Conservation (phyloP, 2,329 filamentous ascomycete genomes). For the Mycocentrospora acerina region DNA sequence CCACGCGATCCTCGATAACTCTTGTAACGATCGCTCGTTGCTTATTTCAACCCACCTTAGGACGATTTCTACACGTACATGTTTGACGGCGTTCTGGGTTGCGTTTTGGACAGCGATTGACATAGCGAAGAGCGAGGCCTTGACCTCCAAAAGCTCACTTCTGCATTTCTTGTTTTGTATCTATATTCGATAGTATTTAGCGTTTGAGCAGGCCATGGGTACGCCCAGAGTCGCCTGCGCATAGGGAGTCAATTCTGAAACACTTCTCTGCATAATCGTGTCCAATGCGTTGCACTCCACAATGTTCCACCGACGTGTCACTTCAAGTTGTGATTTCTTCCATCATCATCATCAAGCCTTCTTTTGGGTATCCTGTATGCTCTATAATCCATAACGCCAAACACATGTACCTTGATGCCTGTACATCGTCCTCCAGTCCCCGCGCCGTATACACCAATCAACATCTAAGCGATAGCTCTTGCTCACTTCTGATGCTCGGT, state of each 20-base stretch:
- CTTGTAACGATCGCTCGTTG: constrained; percentile 5
- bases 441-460: not conserved
- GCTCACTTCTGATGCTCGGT: constrained; percentile 22
- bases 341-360: not conserved
- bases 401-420: not conserved
- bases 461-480: not conserved
- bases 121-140: constrained; percentile 13
- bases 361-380: constrained; percentile 13
- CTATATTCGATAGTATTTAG: constrained; percentile 38
- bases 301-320: too few relatives aligned
- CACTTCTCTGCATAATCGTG: constrained; percentile 12
- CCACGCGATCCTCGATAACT: constrained; percentile 25
- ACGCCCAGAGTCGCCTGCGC: constrained; percentile 10
- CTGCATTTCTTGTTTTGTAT: constrained; percentile 31
- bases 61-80: constrained; percentile 23
- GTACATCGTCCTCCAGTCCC: too few relatives aligned
- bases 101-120: constrained; percentile 19
- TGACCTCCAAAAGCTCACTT: constrained; percentile 19
- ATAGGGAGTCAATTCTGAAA: constrained; percentile 18
- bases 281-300: not conserved
- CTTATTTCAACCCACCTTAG: constrained; percentile 7
- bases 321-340: not conserved
- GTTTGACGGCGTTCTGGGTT: constrained; percentile 24
- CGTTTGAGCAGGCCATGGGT: constrained; percentile 14
- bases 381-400: constrained; percentile 1